phyloP scores from a whole-genome alignment of 1,139 yeast genomes.

The Suhomyces guaymorum region DNA sequence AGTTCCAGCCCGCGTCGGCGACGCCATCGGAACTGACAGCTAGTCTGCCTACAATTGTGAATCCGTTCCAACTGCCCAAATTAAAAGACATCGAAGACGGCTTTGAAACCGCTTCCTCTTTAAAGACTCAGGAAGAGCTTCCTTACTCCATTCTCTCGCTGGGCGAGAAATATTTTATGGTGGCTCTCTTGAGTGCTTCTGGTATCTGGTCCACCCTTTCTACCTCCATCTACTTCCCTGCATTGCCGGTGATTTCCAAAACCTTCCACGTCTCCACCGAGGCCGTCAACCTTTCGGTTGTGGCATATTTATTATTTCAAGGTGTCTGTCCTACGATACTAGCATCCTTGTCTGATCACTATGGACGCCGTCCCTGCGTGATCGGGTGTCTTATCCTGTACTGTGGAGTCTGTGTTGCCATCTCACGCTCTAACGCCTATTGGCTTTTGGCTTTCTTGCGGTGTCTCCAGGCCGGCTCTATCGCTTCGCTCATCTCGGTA shows the following conservation, averaged over 20 bases:
- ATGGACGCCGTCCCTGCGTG: constrained; percentile 63
- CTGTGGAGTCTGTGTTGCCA: constrained; percentile 27
- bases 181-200: constrained; percentile 21
- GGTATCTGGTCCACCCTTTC: constrained; percentile 67
- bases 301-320: constrained; percentile 69
- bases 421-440: constrained; percentile 25
- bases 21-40: neutral
- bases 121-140: no score
- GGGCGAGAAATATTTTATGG: constrained; percentile 23
- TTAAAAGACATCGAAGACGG: constrained; percentile 4
- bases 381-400: constrained; percentile 17
- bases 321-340: constrained; percentile 42
- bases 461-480: constrained; percentile 68
- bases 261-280: constrained; percentile 56
- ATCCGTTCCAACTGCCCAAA: neutral
- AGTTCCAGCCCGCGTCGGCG: neutral
- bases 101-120: no score
- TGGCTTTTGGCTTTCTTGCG: constrained; percentile 48
- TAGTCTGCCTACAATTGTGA: constrained; percentile 1
- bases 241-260: constrained; percentile 53
- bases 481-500: constrained; percentile 69
- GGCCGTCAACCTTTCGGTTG: constrained; percentile 64
- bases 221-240: constrained; percentile 74
- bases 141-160: constrained; percentile 18
- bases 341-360: constrained; percentile 58